Evolutionary conservation across 371 early-diverging fungal species (phyloP).

Genomic region (Mucor circinelloides): DNA sequence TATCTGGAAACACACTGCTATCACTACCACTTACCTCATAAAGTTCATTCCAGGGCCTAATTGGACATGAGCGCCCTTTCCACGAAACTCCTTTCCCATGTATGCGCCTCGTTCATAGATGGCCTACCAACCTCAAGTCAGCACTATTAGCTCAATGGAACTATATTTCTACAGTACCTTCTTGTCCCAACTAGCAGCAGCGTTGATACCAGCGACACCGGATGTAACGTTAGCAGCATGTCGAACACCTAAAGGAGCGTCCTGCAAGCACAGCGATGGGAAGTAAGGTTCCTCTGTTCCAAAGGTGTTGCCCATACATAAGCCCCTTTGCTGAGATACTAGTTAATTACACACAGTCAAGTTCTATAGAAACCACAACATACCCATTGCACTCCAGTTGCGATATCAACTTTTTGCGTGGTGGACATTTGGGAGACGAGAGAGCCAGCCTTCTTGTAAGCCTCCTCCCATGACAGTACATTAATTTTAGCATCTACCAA

Average conservation of each 20-base stretch:
- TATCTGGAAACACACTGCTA: neutral
- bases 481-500: slow-evolving; percentile 1
- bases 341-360: too few species aligned
- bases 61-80: slow-evolving; percentile 51
- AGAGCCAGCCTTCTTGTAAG: slow-evolving; percentile 34
- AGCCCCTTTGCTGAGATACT: slow-evolving; percentile 1
- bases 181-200: slow-evolving; percentile 57
- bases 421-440: slow-evolving; percentile 36
- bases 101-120: slow-evolving; percentile 48
- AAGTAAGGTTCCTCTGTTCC: slow-evolving; percentile 30
- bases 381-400: slow-evolving; percentile 52
- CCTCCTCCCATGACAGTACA: slow-evolving; percentile 34
- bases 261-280: slow-evolving; percentile 60
- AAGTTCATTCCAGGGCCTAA: slow-evolving; percentile 59
- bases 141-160: neutral
- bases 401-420: slow-evolving; percentile 42
- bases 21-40: neutral
- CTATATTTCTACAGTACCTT: neutral
- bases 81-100: slow-evolving; percentile 56
- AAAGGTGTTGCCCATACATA: slow-evolving; percentile 58
- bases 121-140: neutral
- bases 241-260: slow-evolving; percentile 56
- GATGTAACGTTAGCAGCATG: slow-evolving; percentile 38
- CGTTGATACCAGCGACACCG: slow-evolving; percentile 55
- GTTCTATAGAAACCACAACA: too few species aligned